Base-by-base conservation (phyloP, 2,329 filamentous ascomycete genomes). In the Botrytis fragariae region DNA sequence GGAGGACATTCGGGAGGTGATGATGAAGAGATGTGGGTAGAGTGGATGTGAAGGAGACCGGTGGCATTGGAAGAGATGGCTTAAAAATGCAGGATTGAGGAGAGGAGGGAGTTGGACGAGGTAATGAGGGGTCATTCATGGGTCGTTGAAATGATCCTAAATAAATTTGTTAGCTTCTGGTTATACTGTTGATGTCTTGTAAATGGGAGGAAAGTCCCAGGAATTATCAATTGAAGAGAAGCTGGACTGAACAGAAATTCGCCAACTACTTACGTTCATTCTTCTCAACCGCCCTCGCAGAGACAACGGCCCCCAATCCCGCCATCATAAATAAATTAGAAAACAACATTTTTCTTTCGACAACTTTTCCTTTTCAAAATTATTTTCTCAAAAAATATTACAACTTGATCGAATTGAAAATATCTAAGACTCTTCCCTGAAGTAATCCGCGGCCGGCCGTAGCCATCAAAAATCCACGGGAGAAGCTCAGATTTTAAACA, bases 401-500 rank as follows among this genome's bases (percentile, higher is more conserved):
- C n/a, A 51, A 20, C 18, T 44, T 39, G n/a, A 48, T 48, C 8
- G 29, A 72, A 72, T 69, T 1, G 22, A 63, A 63, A 63, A 63
- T 63, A 48, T 39, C 1, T 62, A 7, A 51, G 37, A 69, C 44
- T 57, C 71, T 69, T 57, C 61, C 62, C 48, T 35, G 48, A 68
- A 68, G 48, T 29, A 57, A 68, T 42, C 65, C 18, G 48, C 70
- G 71, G 71, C 71, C 71, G 51, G 62, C 71, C 62, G 62, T 72
- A 68, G 32, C 48, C 62, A 42, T 45, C 9, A 16, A 68, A 51
- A 48, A 60, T 44, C 25, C 12, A 29, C n/a, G 61, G 39, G 37
- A 7, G 22, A 48, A 32, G 48, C 42, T 59, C 45, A 54, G 10
- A 4, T 48, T 65, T 68, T 70, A 70, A 70, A 70, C 37, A 61